Evolutionary conservation across 805 yeast species (phyloP), one percentile per base, ranked within the genome.

Genomic region (Candida methanosorbosa): DNA sequence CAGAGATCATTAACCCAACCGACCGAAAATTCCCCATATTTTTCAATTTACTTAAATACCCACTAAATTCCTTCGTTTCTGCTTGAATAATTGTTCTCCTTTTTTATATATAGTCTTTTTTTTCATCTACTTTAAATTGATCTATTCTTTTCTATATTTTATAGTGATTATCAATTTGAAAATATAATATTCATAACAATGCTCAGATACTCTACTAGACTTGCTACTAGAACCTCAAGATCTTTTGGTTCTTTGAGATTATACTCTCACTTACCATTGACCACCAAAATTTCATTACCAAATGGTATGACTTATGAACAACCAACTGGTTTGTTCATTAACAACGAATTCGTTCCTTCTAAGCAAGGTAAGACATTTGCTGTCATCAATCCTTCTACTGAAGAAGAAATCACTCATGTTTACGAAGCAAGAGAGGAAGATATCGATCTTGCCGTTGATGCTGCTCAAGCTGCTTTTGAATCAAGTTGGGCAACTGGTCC

Each of bases 371-470:
- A 74, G 57, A 73, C 85, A 19, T 76, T 79, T 46, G 73, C 67
- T 43, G 82, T 78, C 23, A 55, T 74, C 31, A 70, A 76, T 48
- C 86, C 86, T 25, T 70, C 83, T 27, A 78, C 82, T 17, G 88
- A 80, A 59, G 84, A 80, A 48, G 72, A 70, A 39, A 70, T 81
- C 42, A 66, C 78, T 41, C 74, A 73, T 37, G 74, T 81, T 32
- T 78, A 81, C 55, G 88, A 79, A 54, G 95, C 88, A 31, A 67
- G 72, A 38, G 79, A 64, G 34, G 90, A 72, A 35, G 96, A 87
- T 57, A 80, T 87, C 26, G 88, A 87, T 44, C 46, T 60, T 39
- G 97, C 97, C 14, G 95, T 90, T 23, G 72, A 75, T 18, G 94
- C 94, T 25, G 97, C 97, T 30, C 65, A 72, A 43, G 66, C 64